Evolutionary conservation across 129 eudicot species (phyloP).

Genomic region (Lonicera japonica): DNA sequence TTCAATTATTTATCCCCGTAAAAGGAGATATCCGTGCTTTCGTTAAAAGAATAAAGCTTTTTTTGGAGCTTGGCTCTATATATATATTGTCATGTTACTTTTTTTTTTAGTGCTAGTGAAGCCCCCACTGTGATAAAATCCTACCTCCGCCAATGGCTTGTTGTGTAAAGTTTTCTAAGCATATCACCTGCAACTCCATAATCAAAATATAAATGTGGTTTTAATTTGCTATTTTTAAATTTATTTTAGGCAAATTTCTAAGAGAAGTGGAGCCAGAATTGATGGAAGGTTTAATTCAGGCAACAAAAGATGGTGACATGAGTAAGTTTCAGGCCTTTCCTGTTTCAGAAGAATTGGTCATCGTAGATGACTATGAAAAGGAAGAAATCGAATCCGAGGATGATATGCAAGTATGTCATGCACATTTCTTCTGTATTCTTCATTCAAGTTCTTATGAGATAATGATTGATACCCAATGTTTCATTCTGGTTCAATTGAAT

Average conservation of each 20-base stretch:
- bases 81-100: too few relatives aligned
- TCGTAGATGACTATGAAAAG: slow-evolving; percentile 33
- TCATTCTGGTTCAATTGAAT: background rate
- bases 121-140: too few relatives aligned
- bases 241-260: slow-evolving; percentile 60
- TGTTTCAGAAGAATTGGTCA: slow-evolving; percentile 33
- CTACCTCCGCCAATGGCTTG: too few relatives aligned
- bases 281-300: slow-evolving; percentile 63
- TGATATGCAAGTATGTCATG: slow-evolving; percentile 51
- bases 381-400: slow-evolving; percentile 47
- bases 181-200: too few relatives aligned
- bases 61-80: too few relatives aligned
- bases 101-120: too few relatives aligned
- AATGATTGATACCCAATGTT: background rate
- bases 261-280: slow-evolving; percentile 73
- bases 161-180: too few relatives aligned
- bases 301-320: slow-evolving; percentile 70
- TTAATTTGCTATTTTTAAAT: background rate
- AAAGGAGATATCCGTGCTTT: too few relatives aligned
- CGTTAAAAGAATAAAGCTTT: too few relatives aligned
- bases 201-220: background rate
- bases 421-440: background rate
- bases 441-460: background rate
- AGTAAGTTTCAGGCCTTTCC: slow-evolving; percentile 48
- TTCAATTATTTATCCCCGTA: too few relatives aligned